Percentiles rank a stretch among this genome's conserved stretches.
Conservation (phyloP, 2,329 filamentous ascomycete genomes). For the Verticillium alfalfae region DNA sequence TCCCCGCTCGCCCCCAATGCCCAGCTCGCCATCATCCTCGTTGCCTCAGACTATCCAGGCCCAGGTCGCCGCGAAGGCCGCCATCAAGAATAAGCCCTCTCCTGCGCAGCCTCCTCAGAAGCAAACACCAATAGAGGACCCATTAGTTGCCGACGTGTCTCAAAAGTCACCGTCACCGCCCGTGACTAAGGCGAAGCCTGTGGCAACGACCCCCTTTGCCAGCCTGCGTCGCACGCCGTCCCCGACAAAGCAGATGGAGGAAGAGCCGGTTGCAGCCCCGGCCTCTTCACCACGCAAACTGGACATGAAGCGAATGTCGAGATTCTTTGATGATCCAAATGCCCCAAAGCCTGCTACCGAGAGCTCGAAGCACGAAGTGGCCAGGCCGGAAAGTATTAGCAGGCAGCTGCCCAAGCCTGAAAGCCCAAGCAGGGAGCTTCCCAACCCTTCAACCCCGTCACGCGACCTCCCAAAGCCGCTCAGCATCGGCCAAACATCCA, state of each 20-base stretch:
- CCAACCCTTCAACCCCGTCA: conserved; percentile 3
- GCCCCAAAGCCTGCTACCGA: conserved; percentile 14
- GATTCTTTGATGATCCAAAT: conserved; percentile 45
- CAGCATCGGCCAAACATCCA: not conserved
- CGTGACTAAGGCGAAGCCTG: not conserved
- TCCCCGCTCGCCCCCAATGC: not conserved
- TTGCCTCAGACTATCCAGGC: conserved; percentile 22
- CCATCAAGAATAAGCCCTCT: conserved; percentile 19
- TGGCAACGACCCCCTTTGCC: not conserved
- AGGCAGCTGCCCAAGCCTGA: conserved; percentile 7
- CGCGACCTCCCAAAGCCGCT: not conserved
- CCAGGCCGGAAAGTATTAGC: conserved; percentile 7
- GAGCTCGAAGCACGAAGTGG: conserved; percentile 3
- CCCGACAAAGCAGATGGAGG: conserved; percentile 15
- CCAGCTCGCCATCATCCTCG: conserved; percentile 1
- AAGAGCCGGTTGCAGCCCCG: conserved; percentile 19
- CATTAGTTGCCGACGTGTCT: no score
- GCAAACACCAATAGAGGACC: not conserved
- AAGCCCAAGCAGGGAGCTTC: conserved; percentile 14
- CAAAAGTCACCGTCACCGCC: conserved; percentile 9
- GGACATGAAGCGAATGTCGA: conserved; percentile 53
- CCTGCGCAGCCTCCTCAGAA: conserved; percentile 14
- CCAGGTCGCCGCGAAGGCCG: conserved; percentile 27
- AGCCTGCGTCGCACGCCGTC: conserved; percentile 1
- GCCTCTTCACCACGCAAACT: conserved; percentile 49